Evolutionary conservation across 345 rosid species (phyloP).

Genomic region (Passiflora organensis): DNA sequence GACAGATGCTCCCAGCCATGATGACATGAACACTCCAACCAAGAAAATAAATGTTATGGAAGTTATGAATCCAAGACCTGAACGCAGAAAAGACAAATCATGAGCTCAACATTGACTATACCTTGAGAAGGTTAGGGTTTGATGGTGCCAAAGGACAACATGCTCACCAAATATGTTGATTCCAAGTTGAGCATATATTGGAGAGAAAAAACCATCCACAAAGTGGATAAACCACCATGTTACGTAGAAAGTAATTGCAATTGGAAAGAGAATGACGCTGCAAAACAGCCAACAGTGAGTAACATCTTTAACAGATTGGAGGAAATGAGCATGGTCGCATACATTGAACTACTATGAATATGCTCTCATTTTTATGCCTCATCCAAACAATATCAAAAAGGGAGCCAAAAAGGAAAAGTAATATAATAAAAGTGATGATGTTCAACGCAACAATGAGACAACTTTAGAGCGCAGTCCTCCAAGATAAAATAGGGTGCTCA

Average conservation of each 20-base stretch:
- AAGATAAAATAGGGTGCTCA: no score
- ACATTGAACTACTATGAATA: neutral
- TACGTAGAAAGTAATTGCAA: slow-evolving; percentile 84
- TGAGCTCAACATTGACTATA: neutral
- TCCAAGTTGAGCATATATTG: slow-evolving; percentile 89
- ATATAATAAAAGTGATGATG: neutral
- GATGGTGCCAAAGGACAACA: slow-evolving; percentile 2
- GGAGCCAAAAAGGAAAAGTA: neutral
- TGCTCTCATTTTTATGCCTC: neutral
- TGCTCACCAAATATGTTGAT: slow-evolving; percentile 81
- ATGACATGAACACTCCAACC: slow-evolving; percentile 98
- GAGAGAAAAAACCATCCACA: slow-evolving; percentile 97
- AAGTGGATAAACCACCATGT: slow-evolving; percentile 99
- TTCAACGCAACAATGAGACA: no score
- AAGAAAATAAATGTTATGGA: slow-evolving; percentile 86
- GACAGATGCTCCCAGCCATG: slow-evolving; percentile 97
- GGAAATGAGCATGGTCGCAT: neutral
- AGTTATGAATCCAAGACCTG: slow-evolving; percentile 93
- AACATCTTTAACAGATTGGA: slow-evolving; percentile 8
- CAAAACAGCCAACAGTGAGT: slow-evolving; percentile 32
- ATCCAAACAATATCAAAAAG: neutral
- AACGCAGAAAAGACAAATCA: slow-evolving; percentile 14
- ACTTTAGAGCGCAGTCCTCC: no score
- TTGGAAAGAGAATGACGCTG: slow-evolving; percentile 94
- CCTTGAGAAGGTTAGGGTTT: neutral